Evolutionary conservation across 257 asterid species (phyloP).

Genomic region (Solanum ossicruentum): DNA sequence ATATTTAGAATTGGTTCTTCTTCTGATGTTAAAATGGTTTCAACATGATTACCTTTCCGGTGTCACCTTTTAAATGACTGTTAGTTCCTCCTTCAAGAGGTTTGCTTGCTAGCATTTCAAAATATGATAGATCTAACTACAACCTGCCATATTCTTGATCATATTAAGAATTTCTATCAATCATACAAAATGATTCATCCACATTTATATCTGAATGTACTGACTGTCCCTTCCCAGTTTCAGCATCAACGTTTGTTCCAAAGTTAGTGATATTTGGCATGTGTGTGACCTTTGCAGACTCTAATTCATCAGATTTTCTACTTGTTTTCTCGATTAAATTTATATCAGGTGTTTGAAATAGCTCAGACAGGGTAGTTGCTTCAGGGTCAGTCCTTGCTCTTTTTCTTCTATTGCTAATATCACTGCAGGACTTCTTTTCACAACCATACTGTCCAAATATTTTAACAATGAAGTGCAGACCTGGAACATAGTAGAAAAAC

Average conservation of each 20-base stretch:
- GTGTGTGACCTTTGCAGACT: background rate
- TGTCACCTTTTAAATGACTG: background rate
- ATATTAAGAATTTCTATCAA: conserved; percentile 8
- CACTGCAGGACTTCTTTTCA: conserved; percentile 10
- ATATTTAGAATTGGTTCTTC: background rate
- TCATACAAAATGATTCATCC: conserved; percentile 21
- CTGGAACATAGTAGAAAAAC: conserved; percentile 17
- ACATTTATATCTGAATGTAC: background rate
- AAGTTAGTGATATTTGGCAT: background rate
- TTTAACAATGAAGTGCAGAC: conserved; percentile 32
- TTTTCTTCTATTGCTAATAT: background rate
- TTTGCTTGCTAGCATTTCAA: conserved; percentile 25
- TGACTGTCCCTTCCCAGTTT: background rate
- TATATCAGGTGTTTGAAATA: background rate
- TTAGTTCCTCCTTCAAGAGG: background rate
- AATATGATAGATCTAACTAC: conserved; percentile 17
- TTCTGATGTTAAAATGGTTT: background rate
- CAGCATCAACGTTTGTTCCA: too few species aligned
- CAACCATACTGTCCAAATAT: conserved; percentile 24
- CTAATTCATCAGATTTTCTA: conserved; percentile 1
- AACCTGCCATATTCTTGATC: conserved; percentile 14
- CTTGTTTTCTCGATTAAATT: background rate
- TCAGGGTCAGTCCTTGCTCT: background rate
- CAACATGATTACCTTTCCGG: background rate
- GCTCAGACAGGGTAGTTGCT: background rate